These are phyloP conservation scores for Daedaleopsis nitida DNA, from an alignment of 768 basidiomycete species.

Conservation along the genomic window DNA sequence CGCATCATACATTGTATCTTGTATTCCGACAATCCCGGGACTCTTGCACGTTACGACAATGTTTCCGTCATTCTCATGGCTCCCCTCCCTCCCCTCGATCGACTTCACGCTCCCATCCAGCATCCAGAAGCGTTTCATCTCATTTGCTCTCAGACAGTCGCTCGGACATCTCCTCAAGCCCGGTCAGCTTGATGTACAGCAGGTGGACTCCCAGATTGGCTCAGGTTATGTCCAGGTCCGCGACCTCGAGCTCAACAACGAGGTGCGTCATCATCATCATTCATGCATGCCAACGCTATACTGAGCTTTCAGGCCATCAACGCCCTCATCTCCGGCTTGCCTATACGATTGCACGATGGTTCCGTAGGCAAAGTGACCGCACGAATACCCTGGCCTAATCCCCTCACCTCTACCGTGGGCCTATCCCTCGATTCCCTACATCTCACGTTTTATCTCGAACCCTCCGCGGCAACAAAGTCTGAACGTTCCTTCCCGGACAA, in stretches of 20 bases:
- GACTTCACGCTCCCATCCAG: constrained; percentile 66
- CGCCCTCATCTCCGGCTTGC: constrained; percentile 60
- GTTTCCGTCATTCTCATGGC: constrained; percentile 46
- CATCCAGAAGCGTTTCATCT: constrained; percentile 88
- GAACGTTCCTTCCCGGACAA: constrained; percentile 34
- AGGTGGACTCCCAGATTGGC: constrained; percentile 93
- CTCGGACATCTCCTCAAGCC: constrained; percentile 87
- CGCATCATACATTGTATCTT: not conserved
- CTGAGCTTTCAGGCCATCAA: constrained; percentile 73
- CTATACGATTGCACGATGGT: constrained; percentile 70
- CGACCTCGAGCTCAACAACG: constrained; percentile 75
- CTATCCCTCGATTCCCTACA: constrained; percentile 69
- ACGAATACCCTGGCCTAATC: constrained; percentile 85
- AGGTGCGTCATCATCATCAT: constrained; percentile 49
- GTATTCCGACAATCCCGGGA: not conserved
- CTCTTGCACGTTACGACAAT: constrained; percentile 20
- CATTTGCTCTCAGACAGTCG: constrained; percentile 81
- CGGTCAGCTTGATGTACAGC: constrained; percentile 82
- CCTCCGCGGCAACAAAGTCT: constrained; percentile 22
- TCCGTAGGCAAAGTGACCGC: constrained; percentile 74
- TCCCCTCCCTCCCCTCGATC: constrained; percentile 57
- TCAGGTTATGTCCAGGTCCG: constrained; percentile 86
- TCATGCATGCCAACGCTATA: constrained; percentile 17
- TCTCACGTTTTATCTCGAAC: constrained; percentile 59
- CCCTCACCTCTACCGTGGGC: constrained; percentile 71